Evolutionary conservation across 345 rosid genomes (phyloP), one percentile per base, ranked within the genome.

Genomic region (Capsella bursapastoris): DNA sequence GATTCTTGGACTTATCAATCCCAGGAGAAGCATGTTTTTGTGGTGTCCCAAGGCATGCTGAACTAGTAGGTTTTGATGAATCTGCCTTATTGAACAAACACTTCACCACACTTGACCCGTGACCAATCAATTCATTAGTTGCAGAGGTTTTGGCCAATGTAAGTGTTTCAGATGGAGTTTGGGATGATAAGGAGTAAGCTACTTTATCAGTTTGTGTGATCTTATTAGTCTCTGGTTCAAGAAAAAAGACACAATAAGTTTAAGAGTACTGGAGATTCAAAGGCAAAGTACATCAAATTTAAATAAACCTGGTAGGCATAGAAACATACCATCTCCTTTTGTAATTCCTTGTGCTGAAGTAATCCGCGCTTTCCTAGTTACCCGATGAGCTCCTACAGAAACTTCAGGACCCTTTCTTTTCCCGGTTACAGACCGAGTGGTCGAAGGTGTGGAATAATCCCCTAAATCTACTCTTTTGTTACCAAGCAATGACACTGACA

Each of bases 41-140:
- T 31, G 97, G 97, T 4, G 95, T 88, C 8, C 49, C 79, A 1
- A 92, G 90, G 29, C 78, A 81, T 18, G 89, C 67, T 8, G 94
- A 83, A 71, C 66, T 80, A 57, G 74, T 25, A n/a, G 86, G 84
- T 75, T 83, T 56, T 18, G 83, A 74, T 2, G 64, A 8, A 57
- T 43, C 51, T 57, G 77, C 68, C 78, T 79, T 85, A 75, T 78
- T 81, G 82, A 89, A 86, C 79, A 90, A 80, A 75, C 89, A 80
- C 82, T 90, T 87, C 1, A 77, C 97, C 34, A 88, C 86, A 18
- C 79, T 74, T 8, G 93, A 85, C 48, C 76, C 83, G 10, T 81
- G 79, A 59, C 62, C 66, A 7, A 40, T 8, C 13, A 53, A 50
- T 41, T 57, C 78, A 78, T 45, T 64, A 40, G 65, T 49, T 27